phyloP scores from a whole-genome alignment of 176 grass and related monocot species.

The Phyllostachys edulis region DNA sequence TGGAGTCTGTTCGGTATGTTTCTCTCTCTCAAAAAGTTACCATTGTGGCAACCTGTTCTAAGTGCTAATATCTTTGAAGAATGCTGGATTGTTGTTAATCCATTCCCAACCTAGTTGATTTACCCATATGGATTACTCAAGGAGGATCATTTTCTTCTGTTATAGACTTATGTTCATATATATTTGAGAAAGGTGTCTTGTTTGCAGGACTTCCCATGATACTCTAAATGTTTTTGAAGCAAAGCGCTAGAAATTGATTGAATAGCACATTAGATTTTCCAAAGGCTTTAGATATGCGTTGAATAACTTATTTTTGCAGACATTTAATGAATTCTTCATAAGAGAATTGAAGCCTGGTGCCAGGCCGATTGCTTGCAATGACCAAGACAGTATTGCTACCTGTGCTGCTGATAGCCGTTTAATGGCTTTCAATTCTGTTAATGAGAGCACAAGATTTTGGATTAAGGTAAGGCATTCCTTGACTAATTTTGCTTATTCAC shows the following conservation, averaged over 20 bases:
- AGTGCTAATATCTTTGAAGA: not conserved
- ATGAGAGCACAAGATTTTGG: slow-evolving; percentile 92
- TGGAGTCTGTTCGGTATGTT: not conserved
- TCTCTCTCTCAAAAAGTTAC: not conserved
- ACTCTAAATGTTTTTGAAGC: not conserved
- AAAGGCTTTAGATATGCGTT: not conserved
- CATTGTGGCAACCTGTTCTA: not conserved
- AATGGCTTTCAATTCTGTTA: slow-evolving; percentile 70
- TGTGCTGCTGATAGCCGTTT: slow-evolving; percentile 97
- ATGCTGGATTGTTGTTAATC: not conserved
- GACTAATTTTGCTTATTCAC: not conserved
- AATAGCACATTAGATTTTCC: not conserved
- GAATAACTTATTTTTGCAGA: slow-evolving; percentile 54
- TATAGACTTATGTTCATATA: not conserved
- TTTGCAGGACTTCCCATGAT: not conserved
- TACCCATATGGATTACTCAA: not conserved
- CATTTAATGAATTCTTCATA: slow-evolving; percentile 96
- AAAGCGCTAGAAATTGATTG: not conserved
- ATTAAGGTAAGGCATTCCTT: slow-evolving; percentile 65
- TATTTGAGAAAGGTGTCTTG: not conserved
- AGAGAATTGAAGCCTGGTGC: slow-evolving; percentile 77
- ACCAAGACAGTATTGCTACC: slow-evolving; percentile 60
- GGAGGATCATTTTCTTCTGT: not conserved
- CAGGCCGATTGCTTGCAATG: slow-evolving; percentile 51
- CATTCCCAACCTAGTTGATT: not conserved